Percentiles rank a stretch among this genome's conserved stretches.
Evolutionary conservation across 768 basidiomycete genomes (phyloP).

Genomic region (Mycena maculata): DNA sequence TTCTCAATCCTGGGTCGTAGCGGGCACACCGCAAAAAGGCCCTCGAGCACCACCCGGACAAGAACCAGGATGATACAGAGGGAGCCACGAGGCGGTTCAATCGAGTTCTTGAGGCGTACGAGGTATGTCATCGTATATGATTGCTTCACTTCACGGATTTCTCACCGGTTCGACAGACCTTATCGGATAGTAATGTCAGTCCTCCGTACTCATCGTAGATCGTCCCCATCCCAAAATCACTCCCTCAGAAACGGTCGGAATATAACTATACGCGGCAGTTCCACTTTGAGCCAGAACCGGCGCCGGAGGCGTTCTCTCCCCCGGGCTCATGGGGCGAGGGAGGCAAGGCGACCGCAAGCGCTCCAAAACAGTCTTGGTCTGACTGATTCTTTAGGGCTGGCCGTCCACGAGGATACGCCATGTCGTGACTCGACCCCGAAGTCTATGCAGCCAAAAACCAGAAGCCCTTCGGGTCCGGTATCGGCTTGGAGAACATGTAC

Average conservation of each 20-base stretch:
- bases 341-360: not conserved
- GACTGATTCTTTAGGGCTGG: constrained; percentile 16
- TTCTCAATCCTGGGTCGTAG: constrained; percentile 44
- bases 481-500: not conserved
- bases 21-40: constrained; percentile 74
- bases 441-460: constrained; percentile 6
- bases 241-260: constrained; percentile 9
- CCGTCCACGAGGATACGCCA: not conserved
- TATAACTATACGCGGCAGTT: constrained; percentile 10
- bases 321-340: constrained; percentile 23
- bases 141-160: not conserved
- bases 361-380: constrained; percentile 7
- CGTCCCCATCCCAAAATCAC: not conserved
- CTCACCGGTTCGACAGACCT: constrained; percentile 23
- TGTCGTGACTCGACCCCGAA: constrained; percentile 5
- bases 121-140: constrained; percentile 54
- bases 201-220: not conserved
- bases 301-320: not conserved
- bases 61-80: constrained; percentile 75
- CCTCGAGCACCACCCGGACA: constrained; percentile 74
- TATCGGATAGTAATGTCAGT: constrained; percentile 28
- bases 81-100: constrained; percentile 78
- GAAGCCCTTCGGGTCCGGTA: not conserved
- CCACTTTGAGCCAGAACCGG: not conserved
- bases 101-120: constrained; percentile 80